Base-by-base conservation (phyloP, 75 land plant species). In the Cupressus sempervirens region DNA sequence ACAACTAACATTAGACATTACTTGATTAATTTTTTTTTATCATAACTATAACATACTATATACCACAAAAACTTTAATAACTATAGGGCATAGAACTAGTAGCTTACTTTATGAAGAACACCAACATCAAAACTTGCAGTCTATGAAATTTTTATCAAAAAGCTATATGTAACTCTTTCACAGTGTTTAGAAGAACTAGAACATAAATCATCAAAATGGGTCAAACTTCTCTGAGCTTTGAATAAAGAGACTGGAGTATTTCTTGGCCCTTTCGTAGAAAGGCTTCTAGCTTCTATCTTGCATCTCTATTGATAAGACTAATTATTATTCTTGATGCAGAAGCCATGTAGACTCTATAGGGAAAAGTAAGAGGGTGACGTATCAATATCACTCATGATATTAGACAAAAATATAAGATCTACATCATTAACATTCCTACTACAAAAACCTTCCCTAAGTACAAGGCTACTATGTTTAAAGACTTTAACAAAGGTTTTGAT, bases 51-150 rank as follows among this genome's bases (percentile, higher is more conserved):
- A 58, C 23, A 20, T 65, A 50, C 53, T 50, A 83, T 38, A n/a
- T 34, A 58, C 15, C 36, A 83, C 16, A 41, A 62, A 30, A 70
- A 70, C 12, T 9, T 10, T 70, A 70, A 8, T 48, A 6, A 70
- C 3, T 70, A 70, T 70, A 29, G 14, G 34, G 12, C 0, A 32
- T 32, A 67, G 81, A 86, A 50, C 38, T 73, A 12, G 46, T 43
- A 82, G 16, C 23, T 88, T 93, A 93, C 99, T 87, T 96, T 97
- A 90, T 97, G 96, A 75, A 97, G 92, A 87, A 91, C 92, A 46
- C 99, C 99, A 77, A 96, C 99, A 91, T 97, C 98, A 12, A 93
- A 86, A 76, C 94, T 96, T 75, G 99, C 94, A 87, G 91, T 88
- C 56, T 92, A 91, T 86, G 92, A 95, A 53, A 97, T 93, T 89